A percentile compares a stretch with the other conserved stretches of the same genome.
Evolutionary conservation across 352 stramenopile genomes (phyloP).

Genomic region (Phytophthora chlamydospora): DNA sequence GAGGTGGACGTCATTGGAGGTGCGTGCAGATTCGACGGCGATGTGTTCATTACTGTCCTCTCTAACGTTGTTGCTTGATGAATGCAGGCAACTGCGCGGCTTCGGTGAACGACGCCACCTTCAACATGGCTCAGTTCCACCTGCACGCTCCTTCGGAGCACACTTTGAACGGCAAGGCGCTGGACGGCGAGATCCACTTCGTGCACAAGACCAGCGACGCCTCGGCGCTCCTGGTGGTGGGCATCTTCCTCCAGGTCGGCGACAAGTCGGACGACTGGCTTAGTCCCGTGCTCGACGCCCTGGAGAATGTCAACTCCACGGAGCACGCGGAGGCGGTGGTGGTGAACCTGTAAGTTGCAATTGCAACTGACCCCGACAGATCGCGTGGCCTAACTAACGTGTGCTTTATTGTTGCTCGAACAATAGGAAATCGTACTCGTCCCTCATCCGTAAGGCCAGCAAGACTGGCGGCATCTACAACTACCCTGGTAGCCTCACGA

Average conservation of each 20-base stretch:
- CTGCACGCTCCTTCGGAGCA: slow-evolving; percentile 65
- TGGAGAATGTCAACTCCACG: slow-evolving; percentile 40
- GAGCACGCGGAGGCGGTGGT: slow-evolving; percentile 10
- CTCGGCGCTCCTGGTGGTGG: slow-evolving; percentile 47
- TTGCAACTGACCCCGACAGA: not conserved
- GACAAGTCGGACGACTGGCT: slow-evolving; percentile 36
- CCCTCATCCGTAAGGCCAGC: slow-evolving; percentile 22
- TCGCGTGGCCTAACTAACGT: slow-evolving; percentile 4
- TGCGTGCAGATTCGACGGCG: slow-evolving; percentile 2
- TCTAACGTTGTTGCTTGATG: slow-evolving; percentile 12
- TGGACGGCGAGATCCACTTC: slow-evolving; percentile 66
- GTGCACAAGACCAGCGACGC: slow-evolving; percentile 50
- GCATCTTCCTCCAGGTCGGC: slow-evolving; percentile 35
- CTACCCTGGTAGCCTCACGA: slow-evolving; percentile 75
- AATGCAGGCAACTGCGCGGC: slow-evolving; percentile 23
- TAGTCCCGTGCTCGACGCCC: slow-evolving; percentile 36
- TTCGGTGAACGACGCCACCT: slow-evolving; percentile 9
- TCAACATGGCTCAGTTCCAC: slow-evolving; percentile 49
- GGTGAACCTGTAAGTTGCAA: slow-evolving; percentile 38
- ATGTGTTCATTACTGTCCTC: not conserved
- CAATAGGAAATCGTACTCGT: slow-evolving; percentile 43
- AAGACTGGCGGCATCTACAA: slow-evolving; percentile 46
- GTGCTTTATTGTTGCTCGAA: slow-evolving; percentile 1
- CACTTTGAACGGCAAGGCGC: slow-evolving; percentile 52
- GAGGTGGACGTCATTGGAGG: slow-evolving; percentile 34